A percentile compares a stretch with the other conserved stretches of the same genome.
Conservation (phyloP, 306 rosid species). For the Trifolium fragiferum region DNA sequence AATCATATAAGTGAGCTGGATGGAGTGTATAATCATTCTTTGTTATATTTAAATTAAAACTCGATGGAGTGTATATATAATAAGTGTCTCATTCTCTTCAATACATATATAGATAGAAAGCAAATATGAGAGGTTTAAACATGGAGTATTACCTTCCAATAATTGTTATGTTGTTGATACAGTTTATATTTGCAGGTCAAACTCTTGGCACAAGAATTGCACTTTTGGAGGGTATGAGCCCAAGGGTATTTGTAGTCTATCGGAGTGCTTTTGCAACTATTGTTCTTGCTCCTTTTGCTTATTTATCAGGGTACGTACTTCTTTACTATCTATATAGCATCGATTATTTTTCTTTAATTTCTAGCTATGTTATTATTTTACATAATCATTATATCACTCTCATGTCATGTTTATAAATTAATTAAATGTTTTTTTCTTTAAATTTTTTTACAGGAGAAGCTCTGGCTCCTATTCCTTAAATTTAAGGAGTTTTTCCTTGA, state of each 20-base stretch:
- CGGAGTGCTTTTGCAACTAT: constrained; percentile 59
- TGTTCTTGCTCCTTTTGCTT: constrained; percentile 53
- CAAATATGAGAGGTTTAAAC: constrained; percentile 27
- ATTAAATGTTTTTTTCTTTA: background rate
- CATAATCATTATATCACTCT: background rate
- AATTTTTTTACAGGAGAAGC: constrained; percentile 40
- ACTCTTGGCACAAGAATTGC: constrained; percentile 48
- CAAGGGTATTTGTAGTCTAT: constrained; percentile 56
- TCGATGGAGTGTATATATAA: too few relatives aligned
- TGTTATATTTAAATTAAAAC: too few relatives aligned
- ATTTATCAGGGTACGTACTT: constrained; percentile 56
- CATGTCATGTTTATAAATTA: background rate
- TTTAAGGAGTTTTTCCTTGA: constrained; percentile 49
- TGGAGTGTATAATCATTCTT: too few relatives aligned
- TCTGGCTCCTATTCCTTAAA: constrained; percentile 44
- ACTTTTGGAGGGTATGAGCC: constrained; percentile 62
- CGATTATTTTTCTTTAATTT: too few relatives aligned
- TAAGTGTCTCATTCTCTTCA: too few relatives aligned
- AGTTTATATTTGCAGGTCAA: constrained; percentile 48
- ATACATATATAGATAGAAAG: too few relatives aligned
- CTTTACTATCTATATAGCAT: too few relatives aligned
- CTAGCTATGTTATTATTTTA: too few relatives aligned
- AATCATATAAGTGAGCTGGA: too few relatives aligned
- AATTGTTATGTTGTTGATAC: constrained; percentile 54
- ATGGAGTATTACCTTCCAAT: constrained; percentile 43